These are phyloP conservation scores for Pezizomycotina sp. DNA, from an alignment of 2,329 filamentous ascomycete species.

Conservation along the genomic window DNA sequence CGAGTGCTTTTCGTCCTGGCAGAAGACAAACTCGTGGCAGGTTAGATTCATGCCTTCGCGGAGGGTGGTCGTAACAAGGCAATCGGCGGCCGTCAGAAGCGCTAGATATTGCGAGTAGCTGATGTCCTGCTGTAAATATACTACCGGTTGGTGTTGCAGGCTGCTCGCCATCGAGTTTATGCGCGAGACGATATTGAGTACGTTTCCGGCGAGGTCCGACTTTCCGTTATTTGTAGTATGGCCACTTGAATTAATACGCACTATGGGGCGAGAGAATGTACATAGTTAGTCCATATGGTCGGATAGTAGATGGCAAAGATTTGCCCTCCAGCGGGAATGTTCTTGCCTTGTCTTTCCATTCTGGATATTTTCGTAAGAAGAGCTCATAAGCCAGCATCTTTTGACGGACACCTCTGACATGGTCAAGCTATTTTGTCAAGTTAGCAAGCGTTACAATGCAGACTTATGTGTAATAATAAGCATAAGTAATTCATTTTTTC, in stretches of 20 bases:
- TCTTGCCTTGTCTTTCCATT: slow-evolving; percentile 58
- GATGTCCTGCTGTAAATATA: slow-evolving; percentile 90
- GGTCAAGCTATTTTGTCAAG: slow-evolving; percentile 42
- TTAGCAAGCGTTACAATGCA: background rate
- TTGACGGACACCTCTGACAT: slow-evolving; percentile 78
- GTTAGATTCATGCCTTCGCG: slow-evolving; percentile 96
- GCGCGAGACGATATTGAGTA: slow-evolving; percentile 84
- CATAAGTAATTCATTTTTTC: background rate
- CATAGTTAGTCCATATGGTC: no score
- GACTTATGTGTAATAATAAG: slow-evolving; percentile 5
- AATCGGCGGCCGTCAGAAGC: slow-evolving; percentile 73
- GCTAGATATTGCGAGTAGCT: slow-evolving; percentile 87
- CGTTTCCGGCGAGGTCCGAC: slow-evolving; percentile 74
- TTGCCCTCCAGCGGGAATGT: no score
- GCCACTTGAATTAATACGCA: slow-evolving; percentile 89
- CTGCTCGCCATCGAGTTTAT: slow-evolving; percentile 88
- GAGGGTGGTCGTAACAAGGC: slow-evolving; percentile 83
- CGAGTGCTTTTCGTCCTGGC: slow-evolving; percentile 81
- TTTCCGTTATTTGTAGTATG: slow-evolving; percentile 68
- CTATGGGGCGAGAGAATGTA: no score
- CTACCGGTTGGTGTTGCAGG: slow-evolving; percentile 75
- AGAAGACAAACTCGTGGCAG: slow-evolving; percentile 83
- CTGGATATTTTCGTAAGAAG: slow-evolving; percentile 82
- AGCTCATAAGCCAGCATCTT: slow-evolving; percentile 85
- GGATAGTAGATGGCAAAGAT: no score